Evolutionary conservation across 352 stramenopile genomes (phyloP).

Genomic region (Phytophthora palmivora): DNA sequence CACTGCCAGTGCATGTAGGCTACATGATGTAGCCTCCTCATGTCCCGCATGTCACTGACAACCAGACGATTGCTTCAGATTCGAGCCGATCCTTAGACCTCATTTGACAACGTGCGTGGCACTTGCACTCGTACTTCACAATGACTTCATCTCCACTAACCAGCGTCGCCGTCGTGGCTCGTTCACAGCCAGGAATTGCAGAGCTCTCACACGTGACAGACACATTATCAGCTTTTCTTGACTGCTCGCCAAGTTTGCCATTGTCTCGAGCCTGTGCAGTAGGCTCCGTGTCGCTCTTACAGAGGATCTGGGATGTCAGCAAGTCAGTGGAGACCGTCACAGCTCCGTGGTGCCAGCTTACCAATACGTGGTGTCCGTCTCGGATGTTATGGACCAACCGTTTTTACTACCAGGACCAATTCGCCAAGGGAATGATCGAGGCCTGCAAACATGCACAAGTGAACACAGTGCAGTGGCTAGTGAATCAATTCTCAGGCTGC

Average conservation of each 20-base stretch:
- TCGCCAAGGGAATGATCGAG: conserved; percentile 23
- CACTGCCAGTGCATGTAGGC: too few relatives aligned
- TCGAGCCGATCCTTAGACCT: conserved; percentile 3
- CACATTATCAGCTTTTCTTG: conserved; percentile 26
- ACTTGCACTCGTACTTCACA: conserved; percentile 5
- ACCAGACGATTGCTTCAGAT: conserved; percentile 33
- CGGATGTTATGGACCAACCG: conserved; percentile 33
- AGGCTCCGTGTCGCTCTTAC: conserved; percentile 23
- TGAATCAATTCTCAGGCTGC: conserved; percentile 24
- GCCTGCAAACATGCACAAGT: conserved; percentile 25
- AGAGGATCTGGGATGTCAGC: conserved; percentile 25
- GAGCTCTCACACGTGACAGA: conserved; percentile 33
- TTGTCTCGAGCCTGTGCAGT: conserved; percentile 27
- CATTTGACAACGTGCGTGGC: conserved; percentile 31
- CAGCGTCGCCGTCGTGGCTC: conserved; percentile 26
- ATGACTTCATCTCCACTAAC: conserved; percentile 28
- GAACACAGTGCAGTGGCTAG: conserved; percentile 25
- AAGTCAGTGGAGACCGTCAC: conserved; percentile 14
- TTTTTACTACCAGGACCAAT: conserved; percentile 37
- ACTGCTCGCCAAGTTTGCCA: conserved; percentile 27
- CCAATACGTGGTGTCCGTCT: conserved; percentile 26
- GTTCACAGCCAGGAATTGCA: conserved; percentile 20
- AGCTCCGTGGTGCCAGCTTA: conserved; percentile 22
- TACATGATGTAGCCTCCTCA: too few relatives aligned
- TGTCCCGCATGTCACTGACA: conserved; percentile 13